Percentiles rank a stretch among this genome's conserved stretches.
Evolutionary conservation across 805 yeast species (phyloP).

Genomic region (Teunomyces atbi): DNA sequence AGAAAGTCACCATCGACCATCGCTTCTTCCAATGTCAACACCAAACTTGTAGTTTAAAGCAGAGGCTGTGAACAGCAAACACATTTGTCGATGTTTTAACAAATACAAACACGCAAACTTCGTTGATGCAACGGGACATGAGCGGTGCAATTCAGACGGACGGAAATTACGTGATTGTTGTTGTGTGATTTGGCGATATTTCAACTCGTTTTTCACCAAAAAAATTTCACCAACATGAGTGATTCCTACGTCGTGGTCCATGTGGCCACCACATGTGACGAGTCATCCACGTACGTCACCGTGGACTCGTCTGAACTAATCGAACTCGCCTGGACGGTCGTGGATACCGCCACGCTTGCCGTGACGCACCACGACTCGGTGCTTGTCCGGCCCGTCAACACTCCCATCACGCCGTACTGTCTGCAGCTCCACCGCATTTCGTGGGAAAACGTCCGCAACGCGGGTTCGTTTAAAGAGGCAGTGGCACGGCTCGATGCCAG

Average conservation of each 20-base stretch:
- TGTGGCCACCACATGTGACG: conserved; percentile 66
- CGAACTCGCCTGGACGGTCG: conserved; percentile 64
- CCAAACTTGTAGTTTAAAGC: no score
- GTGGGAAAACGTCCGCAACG: conserved; percentile 60
- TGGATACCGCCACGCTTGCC: conserved; percentile 53
- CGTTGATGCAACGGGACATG: no score
- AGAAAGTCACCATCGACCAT: no score
- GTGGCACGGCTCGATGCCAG: conserved; percentile 51
- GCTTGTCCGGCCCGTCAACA: conserved; percentile 58
- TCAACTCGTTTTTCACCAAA: neutral
- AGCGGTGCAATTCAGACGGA: no score
- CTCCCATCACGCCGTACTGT: conserved; percentile 63
- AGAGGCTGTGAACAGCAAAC: no score
- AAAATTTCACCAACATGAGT: conserved; percentile 31
- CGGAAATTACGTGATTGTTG: no score
- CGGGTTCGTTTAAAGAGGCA: conserved; percentile 64
- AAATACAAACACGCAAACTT: no score
- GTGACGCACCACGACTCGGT: conserved; percentile 43
- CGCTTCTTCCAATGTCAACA: no score
- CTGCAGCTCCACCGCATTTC: conserved; percentile 51
- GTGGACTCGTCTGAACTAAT: conserved; percentile 69
- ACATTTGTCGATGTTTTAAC: no score
- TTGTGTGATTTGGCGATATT: neutral
- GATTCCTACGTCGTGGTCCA: conserved; percentile 62
- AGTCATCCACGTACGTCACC: conserved; percentile 53